Conservation (phyloP, 352 stramenopile genomes). For the Phytophthora ohioensis region DNA sequence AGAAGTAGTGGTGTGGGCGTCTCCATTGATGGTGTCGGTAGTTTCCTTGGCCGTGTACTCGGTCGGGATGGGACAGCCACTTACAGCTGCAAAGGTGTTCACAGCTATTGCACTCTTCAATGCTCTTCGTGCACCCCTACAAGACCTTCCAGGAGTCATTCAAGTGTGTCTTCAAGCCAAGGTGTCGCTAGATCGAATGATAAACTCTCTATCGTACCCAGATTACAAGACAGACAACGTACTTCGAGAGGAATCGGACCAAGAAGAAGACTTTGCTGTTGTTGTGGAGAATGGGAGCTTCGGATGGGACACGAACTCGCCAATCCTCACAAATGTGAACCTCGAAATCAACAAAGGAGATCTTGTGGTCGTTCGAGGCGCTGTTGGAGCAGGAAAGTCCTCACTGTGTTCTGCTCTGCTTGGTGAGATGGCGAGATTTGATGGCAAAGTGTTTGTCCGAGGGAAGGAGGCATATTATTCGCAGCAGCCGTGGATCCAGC, state of each 20-base stretch:
- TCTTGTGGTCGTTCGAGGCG: constrained; percentile 43
- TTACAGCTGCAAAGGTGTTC: constrained; percentile 57
- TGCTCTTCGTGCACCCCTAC: constrained; percentile 39
- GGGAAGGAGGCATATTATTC: constrained; percentile 59
- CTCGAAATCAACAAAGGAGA: constrained; percentile 38
- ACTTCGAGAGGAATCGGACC: neutral
- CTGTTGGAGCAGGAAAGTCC: constrained; percentile 47
- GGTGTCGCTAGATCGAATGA: constrained; percentile 38
- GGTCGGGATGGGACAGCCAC: constrained; percentile 31
- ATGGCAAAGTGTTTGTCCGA: constrained; percentile 33
- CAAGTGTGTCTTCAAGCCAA: constrained; percentile 33
- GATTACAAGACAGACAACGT: constrained; percentile 23
- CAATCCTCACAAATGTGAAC: constrained; percentile 35
- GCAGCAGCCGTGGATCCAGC: constrained; percentile 93
- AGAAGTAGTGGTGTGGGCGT: constrained; percentile 54
- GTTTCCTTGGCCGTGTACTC: constrained; percentile 56
- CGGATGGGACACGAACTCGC: constrained; percentile 26
- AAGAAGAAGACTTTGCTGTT: constrained; percentile 30
- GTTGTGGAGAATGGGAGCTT: constrained; percentile 36
- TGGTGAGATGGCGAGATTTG: constrained; percentile 77
- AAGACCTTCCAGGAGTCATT: constrained; percentile 34
- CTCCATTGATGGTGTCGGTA: constrained; percentile 54
- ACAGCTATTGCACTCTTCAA: constrained; percentile 59
- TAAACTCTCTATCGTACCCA: constrained; percentile 30
- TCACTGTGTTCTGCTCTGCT: constrained; percentile 45